Percentiles rank a stretch among this genome's conserved stretches.
These are phyloP conservation scores for Cladophialophora bantiana DNA, from an alignment of 2,329 filamentous ascomycete species.

Conservation along the genomic window DNA sequence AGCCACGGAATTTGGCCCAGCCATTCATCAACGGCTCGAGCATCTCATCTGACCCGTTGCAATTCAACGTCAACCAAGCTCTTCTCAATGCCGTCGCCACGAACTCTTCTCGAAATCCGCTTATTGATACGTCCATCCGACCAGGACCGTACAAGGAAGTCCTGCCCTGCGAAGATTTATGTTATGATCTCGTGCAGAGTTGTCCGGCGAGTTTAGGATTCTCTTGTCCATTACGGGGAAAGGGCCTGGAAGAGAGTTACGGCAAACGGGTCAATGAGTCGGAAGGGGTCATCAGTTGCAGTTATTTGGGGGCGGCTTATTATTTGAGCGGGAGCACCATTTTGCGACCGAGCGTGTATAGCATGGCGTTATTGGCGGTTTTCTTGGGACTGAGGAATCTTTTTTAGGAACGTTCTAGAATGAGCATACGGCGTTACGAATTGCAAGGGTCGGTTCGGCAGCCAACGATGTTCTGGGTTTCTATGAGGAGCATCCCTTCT, in stretches of 20 bases:
- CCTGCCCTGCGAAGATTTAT: constrained; percentile 85
- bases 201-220: constrained; percentile 82
- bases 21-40: constrained; percentile 73
- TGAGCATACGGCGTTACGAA: too few relatives aligned
- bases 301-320: constrained; percentile 67
- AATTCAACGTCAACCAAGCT: constrained; percentile 29
- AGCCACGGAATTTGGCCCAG: constrained; percentile 74
- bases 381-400: constrained; percentile 19
- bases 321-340: constrained; percentile 50
- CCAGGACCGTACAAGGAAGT: constrained; percentile 96
- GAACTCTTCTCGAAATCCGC: constrained; percentile 70
- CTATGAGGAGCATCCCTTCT: too few relatives aligned
- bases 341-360: constrained; percentile 11
- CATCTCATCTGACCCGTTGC: constrained; percentile 46
- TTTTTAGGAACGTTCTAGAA: background rate
- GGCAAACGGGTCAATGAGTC: constrained; percentile 49
- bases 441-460: too few relatives aligned
- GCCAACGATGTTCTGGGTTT: too few relatives aligned
- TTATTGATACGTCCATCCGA: constrained; percentile 73
- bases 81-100: constrained; percentile 47
- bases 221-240: constrained; percentile 67
- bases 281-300: constrained; percentile 60
- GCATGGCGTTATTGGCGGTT: constrained; percentile 24
- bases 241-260: constrained; percentile 60
- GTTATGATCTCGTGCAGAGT: constrained; percentile 82